Percentiles rank a stretch among this genome's conserved stretches.
Conservation (phyloP, 148 eudicot genomes). For the Silene conica region DNA sequence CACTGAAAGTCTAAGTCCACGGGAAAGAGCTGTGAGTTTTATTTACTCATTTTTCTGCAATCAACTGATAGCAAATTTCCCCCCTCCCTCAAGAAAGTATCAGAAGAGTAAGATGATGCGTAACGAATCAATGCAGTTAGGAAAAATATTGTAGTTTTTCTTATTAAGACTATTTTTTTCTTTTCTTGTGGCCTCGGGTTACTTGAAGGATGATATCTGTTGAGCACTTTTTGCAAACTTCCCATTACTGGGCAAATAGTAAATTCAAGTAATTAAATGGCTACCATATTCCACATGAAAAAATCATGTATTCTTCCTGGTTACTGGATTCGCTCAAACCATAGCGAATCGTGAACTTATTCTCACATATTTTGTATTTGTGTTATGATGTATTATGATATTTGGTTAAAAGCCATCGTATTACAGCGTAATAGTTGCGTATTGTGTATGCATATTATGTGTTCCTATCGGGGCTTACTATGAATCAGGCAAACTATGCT, state of each 20-base stretch:
- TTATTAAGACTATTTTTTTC: background rate
- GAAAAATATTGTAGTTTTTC: background rate
- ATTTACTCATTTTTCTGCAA: slow-evolving; percentile 2
- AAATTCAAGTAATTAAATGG: background rate
- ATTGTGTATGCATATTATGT: too few species aligned
- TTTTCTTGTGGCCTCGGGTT: background rate
- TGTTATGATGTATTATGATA: too few species aligned
- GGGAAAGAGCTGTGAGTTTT: slow-evolving; percentile 91
- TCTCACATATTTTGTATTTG: too few species aligned
- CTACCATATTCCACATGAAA: background rate
- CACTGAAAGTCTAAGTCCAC: slow-evolving; percentile 87
- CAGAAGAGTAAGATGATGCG: background rate
- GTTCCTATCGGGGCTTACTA: too few species aligned
- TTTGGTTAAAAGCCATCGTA: too few species aligned
- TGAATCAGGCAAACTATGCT: too few species aligned
- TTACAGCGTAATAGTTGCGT: too few species aligned
- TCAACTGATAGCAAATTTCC: background rate
- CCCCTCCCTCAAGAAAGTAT: too few species aligned
- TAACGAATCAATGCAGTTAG: background rate
- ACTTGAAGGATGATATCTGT: background rate
- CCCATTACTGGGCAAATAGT: background rate
- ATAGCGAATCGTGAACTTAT: background rate
- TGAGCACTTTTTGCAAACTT: background rate
- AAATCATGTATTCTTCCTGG: too few species aligned
- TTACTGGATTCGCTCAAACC: too few species aligned